These are phyloP conservation scores for Cyclotella sp. DNA, from an alignment of 108 stramenopile genomes.

Conservation along the genomic window DNA sequence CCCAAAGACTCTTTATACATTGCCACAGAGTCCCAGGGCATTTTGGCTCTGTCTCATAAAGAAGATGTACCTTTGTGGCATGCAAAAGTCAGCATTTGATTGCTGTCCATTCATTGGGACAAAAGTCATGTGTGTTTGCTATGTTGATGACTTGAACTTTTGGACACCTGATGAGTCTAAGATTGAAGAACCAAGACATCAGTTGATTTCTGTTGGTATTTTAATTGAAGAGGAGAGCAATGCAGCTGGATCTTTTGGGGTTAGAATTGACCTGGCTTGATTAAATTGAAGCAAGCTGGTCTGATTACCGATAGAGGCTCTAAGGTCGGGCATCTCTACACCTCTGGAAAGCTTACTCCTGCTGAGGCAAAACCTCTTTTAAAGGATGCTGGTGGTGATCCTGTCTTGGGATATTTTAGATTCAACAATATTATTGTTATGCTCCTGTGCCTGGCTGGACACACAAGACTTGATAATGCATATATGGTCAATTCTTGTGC, in stretches of 20 bases:
- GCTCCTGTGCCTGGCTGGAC: slow-evolving; percentile 53
- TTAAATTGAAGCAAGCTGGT: slow-evolving; percentile 39
- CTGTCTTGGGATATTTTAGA: slow-evolving; percentile 37
- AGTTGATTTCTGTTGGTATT: too few species aligned
- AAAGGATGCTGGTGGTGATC: slow-evolving; percentile 40
- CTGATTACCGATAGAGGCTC: slow-evolving; percentile 45
- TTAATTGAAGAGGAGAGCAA: neutral
- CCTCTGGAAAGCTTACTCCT: slow-evolving; percentile 24
- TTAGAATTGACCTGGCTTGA: slow-evolving; percentile 24
- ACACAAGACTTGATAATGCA: slow-evolving; percentile 50
- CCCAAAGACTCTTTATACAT: too few species aligned
- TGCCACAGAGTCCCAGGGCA: too few species aligned
- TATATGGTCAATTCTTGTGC: neutral
- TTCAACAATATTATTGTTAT: slow-evolving; percentile 55
- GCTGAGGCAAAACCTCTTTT: slow-evolving; percentile 41
- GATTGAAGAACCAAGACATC: too few species aligned
- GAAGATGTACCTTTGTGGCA: too few species aligned
- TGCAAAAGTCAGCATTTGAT: too few species aligned
- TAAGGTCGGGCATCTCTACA: slow-evolving; percentile 2
- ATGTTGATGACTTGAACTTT: too few species aligned
- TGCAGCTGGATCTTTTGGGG: neutral
- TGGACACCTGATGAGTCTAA: too few species aligned
- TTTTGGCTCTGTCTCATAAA: too few species aligned
- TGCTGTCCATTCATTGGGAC: too few species aligned
- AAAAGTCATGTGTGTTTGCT: too few species aligned